Evolutionary conservation across 257 asterid species (phyloP), one percentile per base, ranked within the genome.

Genomic region (Prunella vulgaris): DNA sequence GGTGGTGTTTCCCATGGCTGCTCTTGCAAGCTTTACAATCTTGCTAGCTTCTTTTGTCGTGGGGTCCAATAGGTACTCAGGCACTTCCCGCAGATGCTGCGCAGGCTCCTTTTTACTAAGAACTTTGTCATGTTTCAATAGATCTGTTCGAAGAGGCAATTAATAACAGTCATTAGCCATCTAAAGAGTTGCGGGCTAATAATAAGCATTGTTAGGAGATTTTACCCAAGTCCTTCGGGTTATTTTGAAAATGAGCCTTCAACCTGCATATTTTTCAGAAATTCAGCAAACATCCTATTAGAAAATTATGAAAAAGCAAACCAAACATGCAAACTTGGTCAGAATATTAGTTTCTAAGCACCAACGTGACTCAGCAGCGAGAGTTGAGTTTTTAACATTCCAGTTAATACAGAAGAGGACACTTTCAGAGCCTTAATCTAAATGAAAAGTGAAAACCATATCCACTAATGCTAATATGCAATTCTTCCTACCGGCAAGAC

Each of bases 31-130:
- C 86, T 92, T 86, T 40, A 94, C 88, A 60, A 94, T 85, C 88
- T 89, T 91, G 90, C 90, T 86, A 76, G 97, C 99, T 83, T 94
- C 98, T 79, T 89, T 88, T 58, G 98, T 94, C 46, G 94, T 83
- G 48, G 95, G 92, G 77, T 91, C 98, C 84, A 91, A 48, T 25
- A 94, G 84, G 84, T 94, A 94, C 51, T 88, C 96, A 0, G 99
- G 99, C 70, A 94, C 93, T 59, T 78, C 79, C 7, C 89, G 93
- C 58, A 94, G 78, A 78, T 91, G 98, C 10, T 81, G 74, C n/a
- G 98, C 83, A 10, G 97, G 96, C 20, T 83, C 90, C 74, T 86
- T 88, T 84, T 86, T 91, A 74, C 97, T 91, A 78, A 91, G 80
- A 72, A 74, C 71, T 79, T 85, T 91, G 80, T 94, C 99, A 22